Evolutionary conservation across 2,329 filamentous ascomycete genomes (phyloP), one percentile per base, ranked within the genome.

Genomic region (Elsinoe perseae): DNA sequence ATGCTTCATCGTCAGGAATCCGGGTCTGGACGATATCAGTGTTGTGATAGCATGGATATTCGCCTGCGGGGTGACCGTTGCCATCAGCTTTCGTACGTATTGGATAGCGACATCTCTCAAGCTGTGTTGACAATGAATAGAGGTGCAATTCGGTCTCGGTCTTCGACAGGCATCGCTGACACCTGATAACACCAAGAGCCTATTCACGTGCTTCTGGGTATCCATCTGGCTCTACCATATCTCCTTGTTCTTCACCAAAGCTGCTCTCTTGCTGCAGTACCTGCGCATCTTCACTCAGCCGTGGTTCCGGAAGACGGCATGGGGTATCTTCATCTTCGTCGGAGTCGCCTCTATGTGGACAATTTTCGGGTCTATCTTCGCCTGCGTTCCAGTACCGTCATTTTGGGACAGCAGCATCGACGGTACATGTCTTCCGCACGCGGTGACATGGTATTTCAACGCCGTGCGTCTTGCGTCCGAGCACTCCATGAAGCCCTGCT

Each of bases 281-380:
- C 63, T 68, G 34, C 66, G 69, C 38, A 66, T 70, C 40, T 72
- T 71, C 44, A 62, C 62, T 14, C 57, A 68, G 12, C 57, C 61
- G 14, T 59, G 58, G 23, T 68, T 70, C 44, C 64, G 66, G 25
- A 60, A 62, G 14, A 60, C 60, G 10, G 64, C 64, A 48, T 63
- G 64, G 25, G 54, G 58, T 12, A 58, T 65, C 48, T 65, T 66
- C 43, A 57, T 43, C n/a, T 63, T 67, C 60, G 60, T 68, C 16
- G 36, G 64, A 3, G 20, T 53, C 2, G 64, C 46, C 25, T 54
- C 56, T n/a, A 7, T 44, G 12, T 56, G 53, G 14, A 56, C 50
- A 10, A 38, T 60, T 20, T 23, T 58, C n/a, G 48, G 56, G 9
- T 56, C 58, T 7, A 56, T 57, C 10, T 56, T 60, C 40, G 36